phyloP scores from a whole-genome alignment of 2,329 filamentous ascomycete species.

The Cladophialophora psammophila region DNA sequence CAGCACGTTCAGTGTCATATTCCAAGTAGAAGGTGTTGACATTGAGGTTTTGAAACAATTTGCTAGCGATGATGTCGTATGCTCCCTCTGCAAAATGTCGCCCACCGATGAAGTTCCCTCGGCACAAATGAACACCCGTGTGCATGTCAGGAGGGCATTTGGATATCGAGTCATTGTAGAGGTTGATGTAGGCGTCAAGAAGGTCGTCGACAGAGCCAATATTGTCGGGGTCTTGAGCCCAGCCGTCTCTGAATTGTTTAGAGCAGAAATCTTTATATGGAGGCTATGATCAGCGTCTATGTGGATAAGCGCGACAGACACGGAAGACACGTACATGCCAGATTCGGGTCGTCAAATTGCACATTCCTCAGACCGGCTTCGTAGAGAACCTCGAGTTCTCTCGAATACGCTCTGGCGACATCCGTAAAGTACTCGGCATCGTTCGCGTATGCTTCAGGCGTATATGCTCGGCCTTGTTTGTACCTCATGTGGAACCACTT shows the following conservation, averaged over 20 bases:
- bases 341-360: conserved; percentile 66
- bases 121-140: conserved; percentile 75
- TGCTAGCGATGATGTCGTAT: conserved; percentile 69
- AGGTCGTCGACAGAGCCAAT: conserved; percentile 70
- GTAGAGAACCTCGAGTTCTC: conserved; percentile 66
- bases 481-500: conserved; percentile 72
- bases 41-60: conserved; percentile 65
- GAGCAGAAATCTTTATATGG: conserved; percentile 67
- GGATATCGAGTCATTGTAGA: conserved; percentile 73
- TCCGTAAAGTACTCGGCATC: conserved; percentile 70
- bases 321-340: conserved; percentile 61
- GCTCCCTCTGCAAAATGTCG: conserved; percentile 68
- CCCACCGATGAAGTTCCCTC: conserved; percentile 65
- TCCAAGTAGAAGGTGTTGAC: conserved; percentile 70
- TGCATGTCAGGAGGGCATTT: conserved; percentile 70
- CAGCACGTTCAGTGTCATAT: conserved; percentile 67
- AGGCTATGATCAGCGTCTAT: background rate
- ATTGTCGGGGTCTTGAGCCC: conserved; percentile 70
- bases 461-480: conserved; percentile 63
- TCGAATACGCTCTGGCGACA: conserved; percentile 70
- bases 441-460: conserved; percentile 62
- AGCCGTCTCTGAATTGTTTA: conserved; percentile 69
- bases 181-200: conserved; percentile 72
- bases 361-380: conserved; percentile 65
- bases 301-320: background rate